Evolutionary conservation across 2,329 filamentous ascomycete genomes (phyloP).

Genomic region (Clarireedia homoeocarpa): DNA sequence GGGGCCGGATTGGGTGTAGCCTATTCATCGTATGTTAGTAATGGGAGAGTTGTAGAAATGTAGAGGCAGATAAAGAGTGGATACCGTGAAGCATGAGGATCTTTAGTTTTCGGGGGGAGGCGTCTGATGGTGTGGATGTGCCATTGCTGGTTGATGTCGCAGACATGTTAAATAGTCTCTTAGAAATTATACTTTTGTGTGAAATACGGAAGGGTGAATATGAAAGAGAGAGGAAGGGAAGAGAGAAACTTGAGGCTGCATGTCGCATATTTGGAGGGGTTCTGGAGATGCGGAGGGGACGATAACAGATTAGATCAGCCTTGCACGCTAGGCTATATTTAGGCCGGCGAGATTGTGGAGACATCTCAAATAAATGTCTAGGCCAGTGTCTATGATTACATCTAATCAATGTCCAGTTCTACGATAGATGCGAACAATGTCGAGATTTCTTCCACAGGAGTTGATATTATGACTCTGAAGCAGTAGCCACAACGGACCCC

Average conservation of each 20-base stretch:
- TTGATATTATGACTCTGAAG: too few relatives aligned
- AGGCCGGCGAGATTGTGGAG: not conserved
- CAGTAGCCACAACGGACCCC: too few relatives aligned
- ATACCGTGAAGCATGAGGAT: slow-evolving; percentile 72
- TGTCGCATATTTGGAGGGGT: not conserved
- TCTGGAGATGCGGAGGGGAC: not conserved
- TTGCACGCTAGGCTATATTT: not conserved
- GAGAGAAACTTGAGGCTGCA: not conserved
- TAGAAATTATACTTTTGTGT: not conserved
- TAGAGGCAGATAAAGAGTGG: slow-evolving; percentile 12
- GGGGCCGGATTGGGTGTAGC: slow-evolving; percentile 84
- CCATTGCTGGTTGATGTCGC: not conserved
- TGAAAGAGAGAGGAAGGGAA: not conserved
- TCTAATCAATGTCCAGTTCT: too few relatives aligned
- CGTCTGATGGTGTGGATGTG: not conserved
- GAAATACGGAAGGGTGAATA: not conserved
- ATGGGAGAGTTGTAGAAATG: not conserved
- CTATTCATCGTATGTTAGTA: slow-evolving; percentile 32
- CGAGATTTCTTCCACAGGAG: too few relatives aligned
- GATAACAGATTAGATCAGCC: not conserved
- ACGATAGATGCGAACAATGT: too few relatives aligned
- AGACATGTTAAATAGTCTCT: not conserved
- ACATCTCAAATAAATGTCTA: too few relatives aligned
- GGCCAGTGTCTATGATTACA: too few relatives aligned
- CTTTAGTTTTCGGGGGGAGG: slow-evolving; percentile 37